Percentiles rank a stretch among this genome's conserved stretches.
phyloP scores from a whole-genome alignment of 2,329 filamentous ascomycete genomes.

The Diaporthe caulivora region DNA sequence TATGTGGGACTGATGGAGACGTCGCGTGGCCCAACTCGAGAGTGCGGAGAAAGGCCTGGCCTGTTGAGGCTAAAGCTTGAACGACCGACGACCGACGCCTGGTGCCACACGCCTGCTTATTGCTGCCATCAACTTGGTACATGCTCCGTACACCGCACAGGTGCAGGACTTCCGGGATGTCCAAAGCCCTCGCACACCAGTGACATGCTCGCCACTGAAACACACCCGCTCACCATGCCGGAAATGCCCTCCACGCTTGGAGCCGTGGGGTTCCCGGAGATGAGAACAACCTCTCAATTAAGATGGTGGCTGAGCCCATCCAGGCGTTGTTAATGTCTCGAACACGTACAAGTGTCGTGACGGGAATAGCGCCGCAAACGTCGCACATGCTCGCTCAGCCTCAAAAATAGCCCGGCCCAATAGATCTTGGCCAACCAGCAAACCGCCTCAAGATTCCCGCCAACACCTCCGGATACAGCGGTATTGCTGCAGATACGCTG shows the following conservation, averaged over 20 bases:
- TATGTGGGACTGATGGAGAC: slow-evolving; percentile 35
- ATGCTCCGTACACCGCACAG: background rate
- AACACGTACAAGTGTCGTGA: slow-evolving; percentile 14
- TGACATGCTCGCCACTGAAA: background rate
- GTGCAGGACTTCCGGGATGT: background rate
- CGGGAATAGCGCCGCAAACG: slow-evolving; percentile 24
- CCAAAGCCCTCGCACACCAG: background rate
- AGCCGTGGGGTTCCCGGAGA: slow-evolving; percentile 7
- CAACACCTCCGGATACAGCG: slow-evolving; percentile 15
- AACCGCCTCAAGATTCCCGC: slow-evolving; percentile 9
- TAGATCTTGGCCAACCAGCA: slow-evolving; percentile 16
- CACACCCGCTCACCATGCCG: background rate
- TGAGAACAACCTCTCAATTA: slow-evolving; percentile 8
- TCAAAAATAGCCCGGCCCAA: slow-evolving; percentile 32
- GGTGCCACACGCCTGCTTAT: background rate
- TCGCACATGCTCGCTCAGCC: slow-evolving; percentile 32
- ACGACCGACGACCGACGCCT: slow-evolving; percentile 20
- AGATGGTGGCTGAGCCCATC: slow-evolving; percentile 29
- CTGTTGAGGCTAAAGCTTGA: slow-evolving; percentile 32
- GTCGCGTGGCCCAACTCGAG: slow-evolving; percentile 30
- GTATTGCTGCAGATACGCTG: slow-evolving; percentile 2
- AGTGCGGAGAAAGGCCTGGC: slow-evolving; percentile 34
- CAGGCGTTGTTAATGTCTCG: slow-evolving; percentile 16
- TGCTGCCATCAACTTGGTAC: background rate
- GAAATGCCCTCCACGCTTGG: background rate